These are phyloP conservation scores for Carex kokanica DNA, from an alignment of 176 grass and related monocot genomes.

Conservation along the genomic window DNA sequence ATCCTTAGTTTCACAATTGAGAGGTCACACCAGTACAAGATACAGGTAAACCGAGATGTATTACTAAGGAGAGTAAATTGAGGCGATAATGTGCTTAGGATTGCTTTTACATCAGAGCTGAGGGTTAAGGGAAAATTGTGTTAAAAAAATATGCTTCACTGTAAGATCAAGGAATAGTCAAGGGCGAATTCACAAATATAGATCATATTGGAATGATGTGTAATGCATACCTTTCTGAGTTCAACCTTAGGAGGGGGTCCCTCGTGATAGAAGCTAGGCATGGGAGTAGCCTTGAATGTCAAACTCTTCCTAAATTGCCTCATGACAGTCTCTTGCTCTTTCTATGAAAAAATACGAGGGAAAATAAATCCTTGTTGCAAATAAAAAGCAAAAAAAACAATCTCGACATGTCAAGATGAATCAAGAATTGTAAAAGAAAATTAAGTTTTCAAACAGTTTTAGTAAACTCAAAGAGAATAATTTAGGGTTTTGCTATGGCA, in stretches of 20 bases:
- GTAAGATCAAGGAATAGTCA: not conserved
- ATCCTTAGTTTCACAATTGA: not conserved
- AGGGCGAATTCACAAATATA: not conserved
- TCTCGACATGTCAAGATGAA: not conserved
- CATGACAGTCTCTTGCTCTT: slow-evolving; percentile 80
- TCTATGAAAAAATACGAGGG: slow-evolving; percentile 35
- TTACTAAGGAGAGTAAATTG: not conserved
- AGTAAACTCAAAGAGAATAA: not conserved
- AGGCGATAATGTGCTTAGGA: not conserved
- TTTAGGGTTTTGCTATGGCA: too few species aligned
- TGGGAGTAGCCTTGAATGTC: slow-evolving; percentile 84
- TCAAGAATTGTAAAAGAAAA: not conserved
- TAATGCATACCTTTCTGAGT: slow-evolving; percentile 61
- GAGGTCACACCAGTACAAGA: not conserved
- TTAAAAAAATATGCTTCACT: not conserved
- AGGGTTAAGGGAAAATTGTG: too few species aligned
- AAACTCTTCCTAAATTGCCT: slow-evolving; percentile 80
- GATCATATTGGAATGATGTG: not conserved
- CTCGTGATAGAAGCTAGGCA: slow-evolving; percentile 98
- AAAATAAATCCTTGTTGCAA: not conserved
- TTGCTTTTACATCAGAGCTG: not conserved
- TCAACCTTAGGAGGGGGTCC: slow-evolving; percentile 89
- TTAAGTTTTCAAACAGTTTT: not conserved
- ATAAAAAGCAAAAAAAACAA: slow-evolving; percentile 4
- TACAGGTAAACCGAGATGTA: not conserved